phyloP scores from a whole-genome alignment of 1,139 yeast genomes.

The Sugiyamaella neomexicana region DNA sequence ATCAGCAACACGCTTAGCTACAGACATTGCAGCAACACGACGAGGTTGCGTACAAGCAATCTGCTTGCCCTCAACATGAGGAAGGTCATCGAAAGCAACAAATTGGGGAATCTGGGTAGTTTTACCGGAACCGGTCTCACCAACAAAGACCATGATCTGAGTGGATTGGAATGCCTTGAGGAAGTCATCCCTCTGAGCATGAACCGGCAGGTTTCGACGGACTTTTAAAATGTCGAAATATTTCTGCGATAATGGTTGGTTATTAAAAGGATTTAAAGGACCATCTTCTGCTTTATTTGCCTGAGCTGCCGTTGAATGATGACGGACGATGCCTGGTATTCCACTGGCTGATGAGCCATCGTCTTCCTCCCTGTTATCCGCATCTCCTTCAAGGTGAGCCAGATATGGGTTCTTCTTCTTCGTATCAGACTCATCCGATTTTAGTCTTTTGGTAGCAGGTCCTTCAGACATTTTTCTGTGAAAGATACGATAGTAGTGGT shows the following conservation, averaged over 20 bases:
- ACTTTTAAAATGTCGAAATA: constrained; percentile 75
- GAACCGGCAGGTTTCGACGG: constrained; percentile 90
- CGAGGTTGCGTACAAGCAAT: constrained; percentile 98
- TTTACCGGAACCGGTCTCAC: constrained; percentile 98
- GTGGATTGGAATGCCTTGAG: constrained; percentile 76
- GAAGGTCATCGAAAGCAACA: constrained; percentile 89
- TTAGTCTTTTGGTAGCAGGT: constrained; percentile 29
- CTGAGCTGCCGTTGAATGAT: constrained; percentile 69
- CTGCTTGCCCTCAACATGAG: constrained; percentile 72
- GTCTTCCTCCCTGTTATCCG: constrained; percentile 18
- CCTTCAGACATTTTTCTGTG: constrained; percentile 22
- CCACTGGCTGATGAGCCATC: neutral
- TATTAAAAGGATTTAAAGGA: constrained; percentile 75
- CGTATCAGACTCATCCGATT: constrained; percentile 19
- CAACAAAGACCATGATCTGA: constrained; percentile 96
- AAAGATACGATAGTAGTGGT: neutral
- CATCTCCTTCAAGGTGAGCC: constrained; percentile 33
- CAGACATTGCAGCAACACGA: constrained; percentile 97
- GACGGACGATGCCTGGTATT: constrained; percentile 40
- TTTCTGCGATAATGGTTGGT: constrained; percentile 55
- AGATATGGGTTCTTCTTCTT: constrained; percentile 35
- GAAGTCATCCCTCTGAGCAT: constrained; percentile 88
- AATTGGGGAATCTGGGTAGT: constrained; percentile 97
- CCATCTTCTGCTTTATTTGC: constrained; percentile 68
- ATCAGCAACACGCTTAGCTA: constrained; percentile 93